Evolutionary conservation across 2,329 filamentous ascomycete genomes (phyloP).

Genomic region (Aspergillus hortae): DNA sequence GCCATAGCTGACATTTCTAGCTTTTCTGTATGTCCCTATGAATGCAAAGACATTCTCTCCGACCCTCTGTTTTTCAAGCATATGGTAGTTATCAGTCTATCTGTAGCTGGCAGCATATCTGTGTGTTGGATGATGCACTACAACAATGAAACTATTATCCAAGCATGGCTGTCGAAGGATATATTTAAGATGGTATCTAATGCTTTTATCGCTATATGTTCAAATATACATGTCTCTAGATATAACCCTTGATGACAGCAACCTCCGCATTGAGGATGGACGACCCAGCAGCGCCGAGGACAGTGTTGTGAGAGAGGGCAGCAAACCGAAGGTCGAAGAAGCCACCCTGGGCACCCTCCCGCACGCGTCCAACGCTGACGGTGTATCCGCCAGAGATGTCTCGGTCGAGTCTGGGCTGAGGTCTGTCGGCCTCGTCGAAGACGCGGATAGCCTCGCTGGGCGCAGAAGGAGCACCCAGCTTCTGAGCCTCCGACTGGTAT

Average conservation of each 20-base stretch:
- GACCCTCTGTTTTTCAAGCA: no score
- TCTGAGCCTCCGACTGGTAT: slow-evolving; percentile 79
- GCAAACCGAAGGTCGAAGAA: slow-evolving; percentile 96
- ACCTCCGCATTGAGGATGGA: slow-evolving; percentile 94
- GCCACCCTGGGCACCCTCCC: slow-evolving; percentile 74
- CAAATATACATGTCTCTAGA: slow-evolving; percentile 44
- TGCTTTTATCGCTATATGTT: slow-evolving; percentile 13
- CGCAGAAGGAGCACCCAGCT: slow-evolving; percentile 80
- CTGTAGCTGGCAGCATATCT: no score
- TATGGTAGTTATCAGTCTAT: no score
- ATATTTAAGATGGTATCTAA: slow-evolving; percentile 10
- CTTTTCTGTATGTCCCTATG: no score
- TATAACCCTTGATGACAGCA: slow-evolving; percentile 81
- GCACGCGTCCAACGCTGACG: slow-evolving; percentile 81
- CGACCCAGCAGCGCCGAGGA: slow-evolving; percentile 93
- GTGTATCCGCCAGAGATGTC: slow-evolving; percentile 83
- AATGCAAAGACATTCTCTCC: no score
- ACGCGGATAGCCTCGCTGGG: slow-evolving; percentile 78
- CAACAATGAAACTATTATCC: no score
- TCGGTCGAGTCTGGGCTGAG: slow-evolving; percentile 86
- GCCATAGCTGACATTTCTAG: no score
- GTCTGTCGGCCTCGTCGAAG: slow-evolving; percentile 83
- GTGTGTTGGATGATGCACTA: no score
- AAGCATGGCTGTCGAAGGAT: no score
- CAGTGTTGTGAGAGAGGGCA: slow-evolving; percentile 83